Evolutionary conservation across 1,284 basidiomycete species (phyloP).

Genomic region (Ganoderma multipileum): DNA sequence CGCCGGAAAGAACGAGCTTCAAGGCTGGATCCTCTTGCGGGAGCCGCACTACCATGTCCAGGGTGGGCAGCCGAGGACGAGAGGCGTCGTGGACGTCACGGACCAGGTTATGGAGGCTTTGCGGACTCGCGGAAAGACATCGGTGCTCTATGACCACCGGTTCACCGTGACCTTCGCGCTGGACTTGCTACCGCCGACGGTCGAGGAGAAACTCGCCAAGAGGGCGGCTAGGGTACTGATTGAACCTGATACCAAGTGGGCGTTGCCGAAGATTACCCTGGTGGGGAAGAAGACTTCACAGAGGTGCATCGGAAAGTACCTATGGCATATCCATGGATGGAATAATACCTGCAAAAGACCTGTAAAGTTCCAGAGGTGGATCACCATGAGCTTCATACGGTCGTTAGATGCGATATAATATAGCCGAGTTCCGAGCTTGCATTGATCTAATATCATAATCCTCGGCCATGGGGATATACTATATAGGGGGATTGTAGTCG

Average conservation of each 20-base stretch:
- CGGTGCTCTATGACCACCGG: slow-evolving; percentile 62
- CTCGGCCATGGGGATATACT: not conserved
- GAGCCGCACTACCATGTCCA: slow-evolving; percentile 21
- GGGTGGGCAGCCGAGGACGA: not conserved
- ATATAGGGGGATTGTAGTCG: not conserved
- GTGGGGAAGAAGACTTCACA: slow-evolving; percentile 7
- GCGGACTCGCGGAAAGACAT: not conserved
- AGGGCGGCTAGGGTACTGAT: slow-evolving; percentile 40
- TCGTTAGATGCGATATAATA: slow-evolving; percentile 48
- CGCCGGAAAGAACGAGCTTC: slow-evolving; percentile 8
- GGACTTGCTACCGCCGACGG: slow-evolving; percentile 44
- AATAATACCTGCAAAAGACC: slow-evolving; percentile 2
- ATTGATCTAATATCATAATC: not conserved
- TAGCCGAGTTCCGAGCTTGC: not conserved
- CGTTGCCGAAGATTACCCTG: slow-evolving; percentile 53
- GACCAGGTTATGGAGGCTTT: slow-evolving; percentile 12
- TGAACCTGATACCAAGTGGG: slow-evolving; percentile 50
- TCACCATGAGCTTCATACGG: slow-evolving; percentile 55
- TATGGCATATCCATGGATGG: slow-evolving; percentile 19
- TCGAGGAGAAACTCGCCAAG: slow-evolving; percentile 15
- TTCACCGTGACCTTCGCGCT: slow-evolving; percentile 58
- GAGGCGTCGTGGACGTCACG: slow-evolving; percentile 21
- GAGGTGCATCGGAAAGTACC: slow-evolving; percentile 22
- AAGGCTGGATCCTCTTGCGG: slow-evolving; percentile 37
- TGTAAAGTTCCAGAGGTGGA: slow-evolving; percentile 45